Evolutionary conservation across 148 eudicot genomes (phyloP), one percentile per base, ranked within the genome.

Genomic region (Hydrangea macrophylla): DNA sequence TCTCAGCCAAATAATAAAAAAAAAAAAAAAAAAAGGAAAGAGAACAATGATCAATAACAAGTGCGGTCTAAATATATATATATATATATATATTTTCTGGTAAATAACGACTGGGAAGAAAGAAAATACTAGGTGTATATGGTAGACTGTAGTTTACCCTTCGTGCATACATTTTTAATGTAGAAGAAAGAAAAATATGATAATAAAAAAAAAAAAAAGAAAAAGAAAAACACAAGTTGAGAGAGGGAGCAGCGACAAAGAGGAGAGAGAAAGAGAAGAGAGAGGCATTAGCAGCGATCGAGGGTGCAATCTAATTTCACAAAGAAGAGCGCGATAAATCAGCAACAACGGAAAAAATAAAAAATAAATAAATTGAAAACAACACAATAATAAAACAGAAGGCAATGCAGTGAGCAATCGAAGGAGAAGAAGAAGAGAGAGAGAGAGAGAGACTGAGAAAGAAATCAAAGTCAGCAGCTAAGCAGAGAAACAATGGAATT

Each of bases 201-300:
- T 10, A 42, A 42, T 42, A 42, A 48, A 48, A 15, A n/a, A 48
- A 18, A 2, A 18, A 18, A 48, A 48, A 18, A 44, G 2, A 5
- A 8, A 35, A 44, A 44, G 5, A 12, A 13, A 44, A 48, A 48
- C 2, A 11, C 6, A 17, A 48, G 53, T 48, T 48, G 53, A 48
- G 53, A 48, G 22, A 20, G 53, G 6, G 39, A 35, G 39, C 5
- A 35, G 39, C 39, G 54, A 53, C 57, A 37, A 15, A 70, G 60
- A 65, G 40, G 55, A 69, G 61, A 74, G 57, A 67, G 62, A 78
- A 51, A 64, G 57, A 35, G 54, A 30, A 31, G 64, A 30, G 67
- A 54, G 32, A 6, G 42, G 55, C 13, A 8, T 7, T 24, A 71
- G 82, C 78, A 67, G 79, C 79, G 79, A 75, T 75, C 76, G 76